Base-by-base conservation (phyloP, 345 rosid genomes). In the Salix arbutifolia region DNA sequence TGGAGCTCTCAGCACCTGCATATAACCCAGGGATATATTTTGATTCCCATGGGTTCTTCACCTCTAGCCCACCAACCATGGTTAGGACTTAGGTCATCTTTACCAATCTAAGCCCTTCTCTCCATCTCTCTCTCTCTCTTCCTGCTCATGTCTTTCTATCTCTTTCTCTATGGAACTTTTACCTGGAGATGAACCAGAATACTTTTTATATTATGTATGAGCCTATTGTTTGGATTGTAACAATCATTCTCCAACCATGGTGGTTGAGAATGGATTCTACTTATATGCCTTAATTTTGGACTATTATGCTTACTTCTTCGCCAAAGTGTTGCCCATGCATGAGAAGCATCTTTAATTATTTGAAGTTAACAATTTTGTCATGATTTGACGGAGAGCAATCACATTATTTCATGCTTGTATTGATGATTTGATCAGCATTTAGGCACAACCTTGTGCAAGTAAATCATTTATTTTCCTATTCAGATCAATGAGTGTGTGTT, bases 11-110 rank as follows among this genome's bases (percentile, higher is more conserved):
- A 77, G 87, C 90, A 86, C 87, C 40, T 93, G 92, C 94, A 90
- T 90, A 82, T 67, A 89, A 48, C 90, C 84, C 70, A 26, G 94
- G 98, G 97, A 91, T 75, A 90, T 94, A 91, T 94, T 91, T 94
- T 82, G 92, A 84, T 88, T 90, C 91, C 93, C 89, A 81, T 79
- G 85, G 91, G 89, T 89, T 89, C 87, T 86, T 85, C 88, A 83
- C 76, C 81, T 79, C 87, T 85, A 74, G 81, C 83, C 62, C 86
- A 80, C 79, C 94, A 83, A 87, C 98, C 97, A 94, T 91, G 98
- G 98, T 94, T 94, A 91, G 94, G 95, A 88, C 93, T 78, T 86
- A 83, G 94, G 91, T 86, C 83, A 66, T 77, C 78, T 67, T 81
- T 79, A 28, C 72, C 70, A 28, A 16, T 50, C 74, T 64, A 75